phyloP scores from a whole-genome alignment of 2,329 filamentous ascomycete species.

The Fusarium sp. region DNA sequence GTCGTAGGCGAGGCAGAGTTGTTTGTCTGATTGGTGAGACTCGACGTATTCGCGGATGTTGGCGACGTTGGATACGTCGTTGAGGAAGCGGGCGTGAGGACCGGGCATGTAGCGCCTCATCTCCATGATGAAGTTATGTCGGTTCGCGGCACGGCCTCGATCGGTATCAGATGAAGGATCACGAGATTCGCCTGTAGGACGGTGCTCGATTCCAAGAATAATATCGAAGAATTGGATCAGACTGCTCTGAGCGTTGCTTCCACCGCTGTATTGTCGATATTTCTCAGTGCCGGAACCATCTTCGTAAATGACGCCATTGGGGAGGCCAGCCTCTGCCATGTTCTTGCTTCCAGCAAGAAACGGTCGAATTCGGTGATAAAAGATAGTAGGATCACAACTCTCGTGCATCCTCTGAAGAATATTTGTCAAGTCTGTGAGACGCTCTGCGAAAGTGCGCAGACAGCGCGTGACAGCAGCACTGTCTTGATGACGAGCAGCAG shows the following conservation, averaged over 20 bases:
- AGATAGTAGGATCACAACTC: constrained; percentile 91
- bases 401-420: constrained; percentile 93
- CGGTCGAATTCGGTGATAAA: constrained; percentile 95
- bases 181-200: constrained; percentile 82
- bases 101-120: constrained; percentile 99
- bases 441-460: constrained; percentile 86
- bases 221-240: constrained; percentile 98
- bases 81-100: constrained; percentile 87
- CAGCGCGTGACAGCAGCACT: constrained; percentile 77
- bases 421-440: constrained; percentile 83
- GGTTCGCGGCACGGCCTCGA: constrained; percentile 53
- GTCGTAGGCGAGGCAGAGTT: constrained; percentile 85
- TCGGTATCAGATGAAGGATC: constrained; percentile 58
- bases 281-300: constrained; percentile 74
- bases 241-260: constrained; percentile 96
- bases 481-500: constrained; percentile 79
- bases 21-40: constrained; percentile 67
- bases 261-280: constrained; percentile 89
- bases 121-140: constrained; percentile 91
- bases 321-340: constrained; percentile 93
- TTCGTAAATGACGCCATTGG: constrained; percentile 88
- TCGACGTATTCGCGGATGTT: constrained; percentile 91
- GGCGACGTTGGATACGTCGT: constrained; percentile 80
- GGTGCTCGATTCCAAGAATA: constrained; percentile 87
- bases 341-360: constrained; percentile 98